phyloP scores from a whole-genome alignment of 768 basidiomycete species.

The Suillus sp. region DNA sequence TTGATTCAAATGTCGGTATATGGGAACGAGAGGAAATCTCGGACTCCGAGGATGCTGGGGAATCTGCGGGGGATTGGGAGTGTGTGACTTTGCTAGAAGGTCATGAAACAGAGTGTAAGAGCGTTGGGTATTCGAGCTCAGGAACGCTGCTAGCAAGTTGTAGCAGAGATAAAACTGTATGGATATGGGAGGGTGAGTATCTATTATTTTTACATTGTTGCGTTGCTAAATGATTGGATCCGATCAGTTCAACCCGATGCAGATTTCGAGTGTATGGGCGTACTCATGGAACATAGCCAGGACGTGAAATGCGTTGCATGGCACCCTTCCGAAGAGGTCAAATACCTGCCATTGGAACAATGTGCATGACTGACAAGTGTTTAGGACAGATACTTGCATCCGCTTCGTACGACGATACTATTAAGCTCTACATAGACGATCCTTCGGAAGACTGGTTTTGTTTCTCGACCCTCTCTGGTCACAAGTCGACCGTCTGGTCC shows the following conservation, averaged over 20 bases:
- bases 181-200: slow-evolving; percentile 93
- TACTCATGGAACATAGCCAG: slow-evolving; percentile 95
- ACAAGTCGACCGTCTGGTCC: slow-evolving; percentile 90
- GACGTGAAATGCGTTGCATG: slow-evolving; percentile 95
- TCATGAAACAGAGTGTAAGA: slow-evolving; percentile 96
- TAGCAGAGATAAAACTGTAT: slow-evolving; percentile 95
- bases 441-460: slow-evolving; percentile 94
- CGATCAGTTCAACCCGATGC: slow-evolving; percentile 79
- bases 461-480: slow-evolving; percentile 78
- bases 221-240: background rate
- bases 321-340: slow-evolving; percentile 94
- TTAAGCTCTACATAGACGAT: slow-evolving; percentile 92
- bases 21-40: slow-evolving; percentile 72
- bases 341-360: slow-evolving; percentile 7
- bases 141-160: slow-evolving; percentile 87
- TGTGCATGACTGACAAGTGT: slow-evolving; percentile 19
- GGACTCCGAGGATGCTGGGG: slow-evolving; percentile 37
- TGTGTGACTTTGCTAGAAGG: slow-evolving; percentile 87
- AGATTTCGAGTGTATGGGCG: slow-evolving; percentile 93
- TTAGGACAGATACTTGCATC: slow-evolving; percentile 85
- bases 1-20: slow-evolving; percentile 89
- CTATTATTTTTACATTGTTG: background rate
- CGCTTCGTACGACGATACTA: slow-evolving; percentile 94
- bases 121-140: slow-evolving; percentile 79
- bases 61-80: slow-evolving; percentile 70